Conservation (phyloP, 495 filamentous ascomycete species). For the Ramalina peruviana region DNA sequence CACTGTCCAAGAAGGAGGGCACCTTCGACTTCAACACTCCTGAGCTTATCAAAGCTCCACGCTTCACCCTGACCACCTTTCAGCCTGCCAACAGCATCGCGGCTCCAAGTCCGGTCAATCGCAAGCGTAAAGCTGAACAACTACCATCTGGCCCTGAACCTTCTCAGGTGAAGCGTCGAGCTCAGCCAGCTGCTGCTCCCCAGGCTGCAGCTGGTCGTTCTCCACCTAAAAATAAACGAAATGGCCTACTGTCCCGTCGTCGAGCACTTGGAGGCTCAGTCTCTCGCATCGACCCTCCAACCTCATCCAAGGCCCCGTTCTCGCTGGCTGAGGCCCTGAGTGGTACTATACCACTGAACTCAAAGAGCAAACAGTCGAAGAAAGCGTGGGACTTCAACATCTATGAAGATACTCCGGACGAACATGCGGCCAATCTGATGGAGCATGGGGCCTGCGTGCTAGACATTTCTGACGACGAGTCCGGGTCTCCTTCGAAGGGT, state of each 20-base stretch:
- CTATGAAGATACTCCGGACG: slow-evolving; percentile 79
- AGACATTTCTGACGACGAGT: slow-evolving; percentile 64
- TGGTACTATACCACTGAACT: slow-evolving; percentile 32
- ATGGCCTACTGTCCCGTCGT: slow-evolving; percentile 46
- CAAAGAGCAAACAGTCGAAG: slow-evolving; percentile 23
- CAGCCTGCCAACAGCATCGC: slow-evolving; percentile 18
- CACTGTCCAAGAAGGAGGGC: slow-evolving; percentile 53
- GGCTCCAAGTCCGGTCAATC: slow-evolving; percentile 16
- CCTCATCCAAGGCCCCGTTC: slow-evolving; percentile 41
- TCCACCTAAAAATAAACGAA: slow-evolving; percentile 39
- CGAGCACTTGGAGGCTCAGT: slow-evolving; percentile 39
- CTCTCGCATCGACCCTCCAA: slow-evolving; percentile 45
- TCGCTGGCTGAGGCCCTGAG: slow-evolving; percentile 66
- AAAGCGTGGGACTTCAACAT: slow-evolving; percentile 77
- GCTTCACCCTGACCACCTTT: slow-evolving; percentile 22
- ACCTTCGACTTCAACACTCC: slow-evolving; percentile 21
- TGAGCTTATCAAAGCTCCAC: slow-evolving; percentile 32
- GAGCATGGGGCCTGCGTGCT: slow-evolving; percentile 77
- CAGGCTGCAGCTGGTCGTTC: slow-evolving; percentile 50
- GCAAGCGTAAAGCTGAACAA: slow-evolving; percentile 24
- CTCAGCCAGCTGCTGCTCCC: slow-evolving; percentile 36
- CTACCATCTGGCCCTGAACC: slow-evolving; percentile 23
- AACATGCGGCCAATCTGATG: slow-evolving; percentile 80
- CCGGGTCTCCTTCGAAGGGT: slow-evolving; percentile 16
- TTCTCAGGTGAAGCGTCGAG: slow-evolving; percentile 7